A percentile compares a stretch with the other conserved stretches of the same genome.
Conservation (phyloP, 257 asterid genomes). For the Salvia splendens region DNA sequence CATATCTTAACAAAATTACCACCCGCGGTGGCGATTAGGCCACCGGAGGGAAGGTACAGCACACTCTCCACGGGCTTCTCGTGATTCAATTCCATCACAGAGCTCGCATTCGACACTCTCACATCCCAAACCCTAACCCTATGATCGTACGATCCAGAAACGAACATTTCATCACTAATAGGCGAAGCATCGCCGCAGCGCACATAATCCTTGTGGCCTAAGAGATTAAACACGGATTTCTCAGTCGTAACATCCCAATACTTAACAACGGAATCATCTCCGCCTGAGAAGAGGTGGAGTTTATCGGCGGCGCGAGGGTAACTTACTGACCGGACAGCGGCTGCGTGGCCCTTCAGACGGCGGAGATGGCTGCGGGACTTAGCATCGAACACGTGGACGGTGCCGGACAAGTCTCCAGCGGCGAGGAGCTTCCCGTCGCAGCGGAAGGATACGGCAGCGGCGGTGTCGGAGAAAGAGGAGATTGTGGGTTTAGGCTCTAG, state of each 20-base stretch:
- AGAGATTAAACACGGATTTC: conserved; percentile 47
- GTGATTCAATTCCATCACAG: conserved; percentile 72
- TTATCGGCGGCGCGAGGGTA: conserved; percentile 74
- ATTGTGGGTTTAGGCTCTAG: conserved; percentile 58
- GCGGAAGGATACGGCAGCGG: conserved; percentile 66
- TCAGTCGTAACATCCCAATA: conserved; percentile 84
- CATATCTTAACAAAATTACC: conserved; percentile 86
- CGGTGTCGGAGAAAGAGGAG: conserved; percentile 51
- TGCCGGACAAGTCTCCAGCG: conserved; percentile 72
- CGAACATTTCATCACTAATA: conserved; percentile 75
- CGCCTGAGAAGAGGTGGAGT: conserved; percentile 81
- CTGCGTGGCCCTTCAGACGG: conserved; percentile 67
- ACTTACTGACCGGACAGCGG: conserved; percentile 60
- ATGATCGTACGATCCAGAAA: conserved; percentile 88
- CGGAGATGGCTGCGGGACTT: conserved; percentile 63
- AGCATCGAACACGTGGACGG: conserved; percentile 73
- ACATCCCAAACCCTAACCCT: conserved; percentile 79
- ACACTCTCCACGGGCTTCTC: conserved; percentile 94
- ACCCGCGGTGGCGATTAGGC: conserved; percentile 80
- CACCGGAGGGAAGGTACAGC: conserved; percentile 85
- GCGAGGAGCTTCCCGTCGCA: conserved; percentile 80
- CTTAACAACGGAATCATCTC: conserved; percentile 89
- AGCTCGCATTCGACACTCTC: conserved; percentile 51
- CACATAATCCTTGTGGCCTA: conserved; percentile 90
- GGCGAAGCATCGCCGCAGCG: conserved; percentile 88